Percentiles rank a stretch among this genome's conserved stretches.
Evolutionary conservation across 192 early-diverging fungal genomes (phyloP).

Genomic region (Cetraspora pellucida): DNA sequence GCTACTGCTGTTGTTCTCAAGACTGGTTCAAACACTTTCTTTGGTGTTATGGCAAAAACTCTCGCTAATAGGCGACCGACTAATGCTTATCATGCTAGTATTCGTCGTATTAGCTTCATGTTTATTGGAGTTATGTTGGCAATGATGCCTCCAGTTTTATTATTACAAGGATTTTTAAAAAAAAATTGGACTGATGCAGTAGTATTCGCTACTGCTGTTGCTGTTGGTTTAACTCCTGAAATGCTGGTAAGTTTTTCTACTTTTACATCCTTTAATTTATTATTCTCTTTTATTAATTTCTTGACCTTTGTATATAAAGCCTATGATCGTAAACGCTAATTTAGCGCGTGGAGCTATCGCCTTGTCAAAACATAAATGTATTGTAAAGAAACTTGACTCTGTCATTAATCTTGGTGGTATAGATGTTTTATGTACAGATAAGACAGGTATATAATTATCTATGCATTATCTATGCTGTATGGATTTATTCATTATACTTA

Average conservation of each 20-base stretch:
- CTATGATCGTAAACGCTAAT: constrained; percentile 58
- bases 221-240: constrained; percentile 57
- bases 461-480: too few relatives aligned
- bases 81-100: constrained; percentile 52
- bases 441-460: constrained; percentile 46
- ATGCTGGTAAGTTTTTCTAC: constrained; percentile 42
- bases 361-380: constrained; percentile 49
- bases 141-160: constrained; percentile 51
- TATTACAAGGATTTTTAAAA: constrained; percentile 47
- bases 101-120: constrained; percentile 50
- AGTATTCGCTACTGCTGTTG: constrained; percentile 52
- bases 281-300: background rate
- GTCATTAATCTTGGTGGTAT: constrained; percentile 54
- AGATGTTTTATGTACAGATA: constrained; percentile 52
- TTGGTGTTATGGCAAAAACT: constrained; percentile 48
- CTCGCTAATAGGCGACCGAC: constrained; percentile 35
- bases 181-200: constrained; percentile 41
- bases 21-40: constrained; percentile 50
- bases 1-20: constrained; percentile 50
- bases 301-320: constrained; percentile 20
- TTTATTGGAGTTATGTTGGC: constrained; percentile 47
- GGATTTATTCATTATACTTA: background rate
- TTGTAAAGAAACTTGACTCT: constrained; percentile 51
- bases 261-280: background rate
- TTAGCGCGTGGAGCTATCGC: constrained; percentile 48